Base-by-base conservation (phyloP, 2,329 filamentous ascomycete genomes). In the Fragosphaeria purpurea region DNA sequence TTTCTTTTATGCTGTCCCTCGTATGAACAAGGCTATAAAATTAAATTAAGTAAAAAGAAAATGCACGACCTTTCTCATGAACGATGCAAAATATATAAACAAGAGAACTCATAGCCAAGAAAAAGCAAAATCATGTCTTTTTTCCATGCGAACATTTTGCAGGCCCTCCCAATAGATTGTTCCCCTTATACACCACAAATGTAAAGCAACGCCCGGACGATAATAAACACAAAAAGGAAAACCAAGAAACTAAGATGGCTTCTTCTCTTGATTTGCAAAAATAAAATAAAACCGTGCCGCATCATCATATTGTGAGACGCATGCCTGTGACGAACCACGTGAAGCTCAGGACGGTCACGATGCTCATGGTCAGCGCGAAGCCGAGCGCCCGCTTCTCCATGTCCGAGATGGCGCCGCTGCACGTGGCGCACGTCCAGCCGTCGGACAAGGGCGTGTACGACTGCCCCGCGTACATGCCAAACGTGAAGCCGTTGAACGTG, bases 261-360 rank as follows among this genome's bases (percentile, higher is more conserved):
- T 22, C 22, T 22, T 37, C 7, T 37, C 7, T 37, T 7, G 35
- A 7, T 44, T 13, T 34, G 45, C 6, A 34, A 32, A 41, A 32
- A 41, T 2, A 35, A 33, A 47, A 41, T 41, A 41, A 7, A 13
- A 38, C 4, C 32, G 12, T n/a, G 32, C 31, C 33, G 6, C 13
- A 5, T 3, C 40, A 50, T 61, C 52, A 65, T 31, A 61, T 31
- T 34, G 58, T 51, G 10, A 57, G 51, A 10, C 57, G 58, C 46
- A 78, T 60, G 3, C 79, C 78, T 31, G 69, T 69, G 39, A 82
- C 77, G 57, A 83, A 83, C 79, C 79, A 83, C 34, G 79, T 82
- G 56, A 83, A 83, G 61, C 75, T 79, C 34, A 77, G 56, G 4
- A 83, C 67, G 1, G 79, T 82, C 42, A 80, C 61, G 35, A 75